Percentiles rank a stretch among this genome's conserved stretches.
Evolutionary conservation across 305 asterid genomes (phyloP).

Genomic region (Coffea humblotiana): DNA sequence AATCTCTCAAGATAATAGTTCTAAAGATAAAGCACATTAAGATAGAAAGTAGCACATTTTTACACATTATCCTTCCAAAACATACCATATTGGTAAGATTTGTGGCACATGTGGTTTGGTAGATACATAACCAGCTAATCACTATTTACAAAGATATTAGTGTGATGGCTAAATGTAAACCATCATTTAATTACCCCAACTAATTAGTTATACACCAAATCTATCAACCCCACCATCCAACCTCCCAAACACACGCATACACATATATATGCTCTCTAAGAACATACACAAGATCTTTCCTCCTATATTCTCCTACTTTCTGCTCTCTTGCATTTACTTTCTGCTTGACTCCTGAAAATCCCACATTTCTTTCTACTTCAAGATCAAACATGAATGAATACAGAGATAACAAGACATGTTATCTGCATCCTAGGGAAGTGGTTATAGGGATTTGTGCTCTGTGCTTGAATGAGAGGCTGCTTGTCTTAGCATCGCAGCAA

Average conservation of each 20-base stretch:
- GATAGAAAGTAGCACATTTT: no score
- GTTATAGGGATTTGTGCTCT: constrained; percentile 76
- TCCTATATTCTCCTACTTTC: background rate
- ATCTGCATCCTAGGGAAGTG: constrained; percentile 58
- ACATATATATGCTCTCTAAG: background rate
- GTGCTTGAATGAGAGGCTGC: constrained; percentile 75
- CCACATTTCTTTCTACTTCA: background rate
- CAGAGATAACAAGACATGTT: constrained; percentile 44
- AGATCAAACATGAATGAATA: constrained; percentile 31
- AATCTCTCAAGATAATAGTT: no score
- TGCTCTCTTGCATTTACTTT: background rate
- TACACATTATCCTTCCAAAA: background rate
- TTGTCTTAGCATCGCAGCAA: constrained; percentile 57
- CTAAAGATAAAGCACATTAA: no score
- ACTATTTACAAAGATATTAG: no score
- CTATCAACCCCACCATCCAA: background rate
- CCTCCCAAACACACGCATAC: no score
- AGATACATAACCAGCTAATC: background rate
- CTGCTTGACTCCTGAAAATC: background rate
- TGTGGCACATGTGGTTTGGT: background rate
- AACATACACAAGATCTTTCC: background rate
- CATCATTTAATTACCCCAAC: no score
- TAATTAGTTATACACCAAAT: background rate
- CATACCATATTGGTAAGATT: background rate
- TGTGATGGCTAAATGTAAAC: background rate